Percentiles rank a stretch among this genome's conserved stretches.
These are phyloP conservation scores for Rosa persica DNA, from an alignment of 306 rosid genomes.

Conservation along the genomic window DNA sequence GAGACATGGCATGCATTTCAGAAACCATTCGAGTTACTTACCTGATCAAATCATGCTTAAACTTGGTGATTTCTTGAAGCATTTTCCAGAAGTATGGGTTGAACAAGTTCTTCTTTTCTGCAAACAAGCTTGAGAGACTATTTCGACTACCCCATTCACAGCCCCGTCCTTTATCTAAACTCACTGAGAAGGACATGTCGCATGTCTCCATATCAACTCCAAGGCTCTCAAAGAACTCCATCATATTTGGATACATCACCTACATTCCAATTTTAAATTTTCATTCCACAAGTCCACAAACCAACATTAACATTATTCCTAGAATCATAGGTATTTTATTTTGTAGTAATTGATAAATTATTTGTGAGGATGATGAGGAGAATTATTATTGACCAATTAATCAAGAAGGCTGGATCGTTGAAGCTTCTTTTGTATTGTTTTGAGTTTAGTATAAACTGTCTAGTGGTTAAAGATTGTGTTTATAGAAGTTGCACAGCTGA, in stretches of 20 bases:
- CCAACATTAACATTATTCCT: too few relatives aligned
- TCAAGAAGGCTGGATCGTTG: too few relatives aligned
- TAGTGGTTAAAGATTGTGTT: too few relatives aligned
- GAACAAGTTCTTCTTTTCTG: conserved; percentile 64
- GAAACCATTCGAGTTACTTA: too few relatives aligned
- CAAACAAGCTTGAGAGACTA: conserved; percentile 71
- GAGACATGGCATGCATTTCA: too few relatives aligned
- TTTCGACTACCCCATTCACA: conserved; percentile 26
- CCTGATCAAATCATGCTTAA: conserved; percentile 61
- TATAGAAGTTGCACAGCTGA: too few relatives aligned
- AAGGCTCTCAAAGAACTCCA: conserved; percentile 77
- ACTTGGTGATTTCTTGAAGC: conserved; percentile 25
- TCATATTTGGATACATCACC: conserved; percentile 87
- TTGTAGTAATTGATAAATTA: too few relatives aligned
- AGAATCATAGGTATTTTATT: too few relatives aligned
- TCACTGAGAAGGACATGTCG: conserved; percentile 79
- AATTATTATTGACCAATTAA: too few relatives aligned
- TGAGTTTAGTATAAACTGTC: too few relatives aligned
- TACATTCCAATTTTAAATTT: conserved; percentile 25
- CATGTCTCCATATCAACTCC: conserved; percentile 78
- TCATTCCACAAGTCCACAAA: not conserved
- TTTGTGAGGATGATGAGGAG: too few relatives aligned
- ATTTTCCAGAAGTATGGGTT: conserved; percentile 78
- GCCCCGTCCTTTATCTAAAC: conserved; percentile 66
- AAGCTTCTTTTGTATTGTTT: too few relatives aligned